phyloP scores from a whole-genome alignment of 176 grass and related monocot species.

The Carex cristatella region DNA sequence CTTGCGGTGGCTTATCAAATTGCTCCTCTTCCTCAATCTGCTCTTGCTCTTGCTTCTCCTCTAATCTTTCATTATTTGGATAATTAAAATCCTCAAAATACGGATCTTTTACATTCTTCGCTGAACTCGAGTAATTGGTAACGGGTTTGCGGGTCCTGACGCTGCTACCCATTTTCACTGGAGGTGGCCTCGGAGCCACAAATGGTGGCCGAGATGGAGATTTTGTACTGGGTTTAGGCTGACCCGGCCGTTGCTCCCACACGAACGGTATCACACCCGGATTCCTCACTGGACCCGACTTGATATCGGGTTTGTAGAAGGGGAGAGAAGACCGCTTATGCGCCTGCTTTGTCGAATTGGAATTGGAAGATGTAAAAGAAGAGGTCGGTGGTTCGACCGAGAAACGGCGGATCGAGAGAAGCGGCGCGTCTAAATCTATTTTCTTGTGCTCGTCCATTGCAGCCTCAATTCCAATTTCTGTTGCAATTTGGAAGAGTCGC shows the following conservation, averaged over 20 bases:
- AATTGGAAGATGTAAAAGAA: constrained; percentile 17
- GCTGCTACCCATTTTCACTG: constrained; percentile 12
- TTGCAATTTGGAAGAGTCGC: constrained; percentile 12
- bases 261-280: constrained; percentile 75
- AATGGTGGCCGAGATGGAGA: constrained; percentile 6
- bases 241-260: constrained; percentile 82
- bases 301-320: constrained; percentile 39
- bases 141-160: constrained; percentile 7
- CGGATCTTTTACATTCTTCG: neutral
- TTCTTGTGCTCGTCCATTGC: constrained; percentile 29
- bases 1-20: neutral
- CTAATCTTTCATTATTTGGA: neutral
- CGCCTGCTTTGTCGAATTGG: neutral
- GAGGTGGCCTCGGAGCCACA: neutral
- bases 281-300: constrained; percentile 59
- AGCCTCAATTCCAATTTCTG: neutral
- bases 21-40: constrained; percentile 7
- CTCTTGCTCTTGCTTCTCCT: neutral
- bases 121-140: neutral
- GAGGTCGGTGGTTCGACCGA: constrained; percentile 26
- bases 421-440: constrained; percentile 79
- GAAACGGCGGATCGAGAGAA: constrained; percentile 51
- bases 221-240: constrained; percentile 59
- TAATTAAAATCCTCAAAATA: neutral
- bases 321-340: constrained; percentile 34